These are phyloP conservation scores for Hamamelis virginiana DNA, from an alignment of 164 flowering plant genomes.

Conservation along the genomic window DNA sequence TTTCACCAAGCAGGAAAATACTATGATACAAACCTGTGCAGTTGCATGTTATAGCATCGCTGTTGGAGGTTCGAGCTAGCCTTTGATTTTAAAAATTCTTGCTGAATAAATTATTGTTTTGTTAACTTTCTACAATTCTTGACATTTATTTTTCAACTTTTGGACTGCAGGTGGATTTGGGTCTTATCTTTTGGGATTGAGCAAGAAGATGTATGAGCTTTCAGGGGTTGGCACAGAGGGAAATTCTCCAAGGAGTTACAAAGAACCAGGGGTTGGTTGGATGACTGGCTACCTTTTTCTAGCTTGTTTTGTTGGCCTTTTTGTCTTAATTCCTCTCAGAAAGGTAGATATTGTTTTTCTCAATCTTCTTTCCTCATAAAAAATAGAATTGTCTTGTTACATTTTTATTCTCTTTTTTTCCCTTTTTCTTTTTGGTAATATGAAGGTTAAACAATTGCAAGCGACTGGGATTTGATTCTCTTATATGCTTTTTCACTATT, in stretches of 20 bases:
- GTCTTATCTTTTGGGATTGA: constrained; percentile 78
- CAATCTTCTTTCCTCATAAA: too few relatives aligned
- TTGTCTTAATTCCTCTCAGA: constrained; percentile 82
- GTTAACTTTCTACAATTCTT: constrained; percentile 1
- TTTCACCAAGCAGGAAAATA: constrained; percentile 88
- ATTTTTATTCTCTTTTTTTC: too few relatives aligned
- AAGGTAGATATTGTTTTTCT: constrained; percentile 45
- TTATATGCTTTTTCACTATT: too few relatives aligned
- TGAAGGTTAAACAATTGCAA: too few relatives aligned
- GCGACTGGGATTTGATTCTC: too few relatives aligned
- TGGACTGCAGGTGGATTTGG: constrained; percentile 77
- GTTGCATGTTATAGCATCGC: constrained; percentile 91
- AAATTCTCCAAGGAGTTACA: constrained; percentile 49
- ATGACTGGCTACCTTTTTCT: constrained; percentile 66
- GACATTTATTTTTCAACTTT: not conserved
- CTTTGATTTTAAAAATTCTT: not conserved
- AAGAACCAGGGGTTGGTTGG: constrained; percentile 85
- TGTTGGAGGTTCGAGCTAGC: constrained; percentile 68
- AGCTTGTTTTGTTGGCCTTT: constrained; percentile 80
- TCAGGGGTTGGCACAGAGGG: constrained; percentile 66
- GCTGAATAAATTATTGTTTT: not conserved
- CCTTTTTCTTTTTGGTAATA: too few relatives aligned
- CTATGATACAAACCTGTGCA: constrained; percentile 89
- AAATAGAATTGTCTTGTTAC: too few relatives aligned
- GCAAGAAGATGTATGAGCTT: constrained; percentile 65